Evolutionary conservation across 2,329 filamentous ascomycete genomes (phyloP).

Genomic region (Microdochium bolleyi): DNA sequence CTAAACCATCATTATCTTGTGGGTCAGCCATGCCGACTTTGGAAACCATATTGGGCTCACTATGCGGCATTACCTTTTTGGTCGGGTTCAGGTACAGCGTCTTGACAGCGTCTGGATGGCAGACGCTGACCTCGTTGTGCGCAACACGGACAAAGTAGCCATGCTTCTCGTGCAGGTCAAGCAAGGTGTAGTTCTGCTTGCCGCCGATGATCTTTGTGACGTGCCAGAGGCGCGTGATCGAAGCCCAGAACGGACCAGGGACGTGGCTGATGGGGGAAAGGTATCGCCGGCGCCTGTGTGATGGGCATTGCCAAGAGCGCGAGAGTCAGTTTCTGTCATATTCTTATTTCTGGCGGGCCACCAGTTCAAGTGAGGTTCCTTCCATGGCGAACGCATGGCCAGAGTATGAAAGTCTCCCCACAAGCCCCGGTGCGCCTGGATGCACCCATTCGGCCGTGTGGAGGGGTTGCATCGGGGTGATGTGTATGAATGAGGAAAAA

Average conservation of each 20-base stretch:
- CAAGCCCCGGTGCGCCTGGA: no score
- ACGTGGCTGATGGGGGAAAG: slow-evolving; percentile 3
- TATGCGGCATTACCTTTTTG: slow-evolving; percentile 1
- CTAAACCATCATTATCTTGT: background rate
- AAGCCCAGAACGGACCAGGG: slow-evolving; percentile 4
- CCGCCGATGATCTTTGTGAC: slow-evolving; percentile 3
- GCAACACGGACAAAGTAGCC: slow-evolving; percentile 3
- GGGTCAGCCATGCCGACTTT: background rate
- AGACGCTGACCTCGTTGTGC: slow-evolving; percentile 3
- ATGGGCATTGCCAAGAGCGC: background rate
- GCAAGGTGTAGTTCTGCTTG: slow-evolving; percentile 3
- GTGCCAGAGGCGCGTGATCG: slow-evolving; percentile 6
- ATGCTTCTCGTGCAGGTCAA: slow-evolving; percentile 5
- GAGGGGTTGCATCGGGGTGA: no score
- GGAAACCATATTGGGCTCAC: background rate
- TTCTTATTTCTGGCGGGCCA: no score
- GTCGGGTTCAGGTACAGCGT: background rate
- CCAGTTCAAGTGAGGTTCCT: no score
- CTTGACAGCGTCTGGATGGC: background rate
- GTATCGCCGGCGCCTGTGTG: slow-evolving; percentile 2
- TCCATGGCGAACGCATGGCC: no score
- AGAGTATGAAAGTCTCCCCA: no score
- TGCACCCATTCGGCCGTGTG: no score
- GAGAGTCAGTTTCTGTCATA: no score
- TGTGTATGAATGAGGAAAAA: background rate